Evolutionary conservation across 495 filamentous ascomycete species (phyloP).

Genomic region (Rhypophila decipiens): DNA sequence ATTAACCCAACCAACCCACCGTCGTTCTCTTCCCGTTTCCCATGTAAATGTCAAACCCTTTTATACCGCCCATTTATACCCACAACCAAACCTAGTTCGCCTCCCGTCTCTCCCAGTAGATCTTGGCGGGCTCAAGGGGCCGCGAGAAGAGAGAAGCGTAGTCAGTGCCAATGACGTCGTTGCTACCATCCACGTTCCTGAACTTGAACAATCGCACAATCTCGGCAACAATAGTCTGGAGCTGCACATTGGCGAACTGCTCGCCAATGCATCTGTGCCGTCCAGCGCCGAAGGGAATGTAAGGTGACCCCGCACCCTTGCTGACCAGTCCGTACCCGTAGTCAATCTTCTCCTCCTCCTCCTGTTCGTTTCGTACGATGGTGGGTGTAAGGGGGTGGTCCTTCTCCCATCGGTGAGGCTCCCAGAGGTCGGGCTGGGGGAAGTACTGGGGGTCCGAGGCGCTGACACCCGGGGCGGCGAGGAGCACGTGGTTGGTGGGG

Average conservation of each 20-base stretch:
- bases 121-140: conserved; percentile 56
- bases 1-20: too few relatives aligned
- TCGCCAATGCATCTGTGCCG: conserved; percentile 94
- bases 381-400: conserved; percentile 37
- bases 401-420: conserved; percentile 81
- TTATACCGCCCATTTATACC: not conserved
- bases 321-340: conserved; percentile 91
- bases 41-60: too few relatives aligned
- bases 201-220: conserved; percentile 73
- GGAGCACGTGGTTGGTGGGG: conserved; percentile 66
- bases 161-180: conserved; percentile 72
- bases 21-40: too few relatives aligned
- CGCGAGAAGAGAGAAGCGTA: conserved; percentile 65
- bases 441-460: conserved; percentile 67
- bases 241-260: conserved; percentile 91
- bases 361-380: conserved; percentile 45
- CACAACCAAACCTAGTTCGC: not conserved
- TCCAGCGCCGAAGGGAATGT: conserved; percentile 91
- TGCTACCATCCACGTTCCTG: conserved; percentile 59
- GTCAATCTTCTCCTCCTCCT: conserved; percentile 71
- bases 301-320: conserved; percentile 81
- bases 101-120: conserved; percentile 59
- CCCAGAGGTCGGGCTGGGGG: conserved; percentile 72
- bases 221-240: conserved; percentile 76
- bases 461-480: conserved; percentile 76